phyloP scores from a whole-genome alignment of 495 filamentous ascomycete genomes.

The Neurospora sp. region DNA sequence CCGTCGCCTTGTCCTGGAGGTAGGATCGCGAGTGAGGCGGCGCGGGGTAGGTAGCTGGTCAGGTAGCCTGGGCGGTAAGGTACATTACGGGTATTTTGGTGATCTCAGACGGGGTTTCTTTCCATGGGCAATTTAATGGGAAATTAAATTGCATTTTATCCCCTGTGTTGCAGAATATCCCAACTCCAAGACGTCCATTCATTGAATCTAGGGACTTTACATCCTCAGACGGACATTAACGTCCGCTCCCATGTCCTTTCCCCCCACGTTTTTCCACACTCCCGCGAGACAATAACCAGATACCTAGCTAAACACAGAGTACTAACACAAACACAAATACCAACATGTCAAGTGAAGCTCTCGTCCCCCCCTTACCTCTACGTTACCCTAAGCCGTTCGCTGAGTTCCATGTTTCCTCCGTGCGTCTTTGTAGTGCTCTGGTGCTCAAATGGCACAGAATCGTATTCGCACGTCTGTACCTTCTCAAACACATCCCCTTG shows the following conservation, averaged over 20 bases:
- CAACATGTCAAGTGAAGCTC: background rate
- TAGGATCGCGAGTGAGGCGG: background rate
- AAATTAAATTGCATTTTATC: background rate
- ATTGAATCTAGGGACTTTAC: too few relatives aligned
- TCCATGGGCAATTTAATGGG: background rate
- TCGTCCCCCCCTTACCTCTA: background rate
- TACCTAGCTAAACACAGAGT: too few relatives aligned
- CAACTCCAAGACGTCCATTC: too few relatives aligned
- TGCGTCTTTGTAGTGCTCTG: background rate
- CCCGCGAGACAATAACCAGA: background rate
- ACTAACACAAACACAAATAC: background rate
- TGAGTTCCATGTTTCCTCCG: background rate
- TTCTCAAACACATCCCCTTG: background rate
- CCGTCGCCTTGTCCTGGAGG: background rate
- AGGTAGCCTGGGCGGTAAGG: too few relatives aligned
- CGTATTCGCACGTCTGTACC: background rate
- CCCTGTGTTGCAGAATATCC: too few relatives aligned
- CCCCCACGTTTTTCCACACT: background rate
- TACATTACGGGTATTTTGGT: too few relatives aligned
- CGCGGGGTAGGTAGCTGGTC: background rate
- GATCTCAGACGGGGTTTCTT: background rate
- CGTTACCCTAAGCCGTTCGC: background rate
- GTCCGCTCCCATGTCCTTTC: background rate
- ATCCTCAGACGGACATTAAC: background rate
- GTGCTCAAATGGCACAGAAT: background rate